Evolutionary conservation across 192 early-diverging fungal genomes (phyloP), one percentile per base, ranked within the genome.

Genomic region (Umbelopsis vinacea): DNA sequence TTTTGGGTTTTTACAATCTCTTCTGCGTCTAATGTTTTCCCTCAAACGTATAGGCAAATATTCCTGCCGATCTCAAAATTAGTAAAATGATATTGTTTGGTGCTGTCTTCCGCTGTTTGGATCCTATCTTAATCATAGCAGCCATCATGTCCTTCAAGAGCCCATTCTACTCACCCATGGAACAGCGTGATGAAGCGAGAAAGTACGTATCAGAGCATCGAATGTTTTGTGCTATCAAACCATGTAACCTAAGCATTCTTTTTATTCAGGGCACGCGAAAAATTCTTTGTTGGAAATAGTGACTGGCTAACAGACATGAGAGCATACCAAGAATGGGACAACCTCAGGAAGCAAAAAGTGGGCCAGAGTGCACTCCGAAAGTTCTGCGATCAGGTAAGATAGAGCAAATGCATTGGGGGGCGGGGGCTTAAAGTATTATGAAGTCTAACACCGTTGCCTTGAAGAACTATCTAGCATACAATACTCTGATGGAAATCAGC

Each of bases 81-180:
- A 92, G 92, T 81, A 94, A 94, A 73, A 91, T 92, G 82, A 74
- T 94, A 11, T 73, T 96, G 22, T 85, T 89, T 63, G 94, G 89
- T 8, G 87, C 92, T 0, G 80, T 91, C 15, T 90, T 94, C 72
- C 82, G 90, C 40, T 91, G 89, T 15, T 66, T 93, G 2, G 93
- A 95, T 38, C 90, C 91, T 0, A 83, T 91, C 4, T 57, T 96
- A 22, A 87, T 88, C 1, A 78, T 96, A 22, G 91, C 85, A 4
- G 86, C 88, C 29, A 85, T 86, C 70, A 90, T 92, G 84, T 79
- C 89, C 67, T 69, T 87, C 52, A 82, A 86, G 63, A 82, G 82
- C 43, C 85, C 84, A 0, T 83, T 89, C 46, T 52, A 50, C 78
- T 75, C 77, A 0, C 81, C 83, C 1, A 76, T 82, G 69, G 86